A percentile compares a stretch with the other conserved stretches of the same genome.
These are phyloP conservation scores for Gyrodon lividus DNA, from an alignment of 768 basidiomycete genomes.

Conservation along the genomic window DNA sequence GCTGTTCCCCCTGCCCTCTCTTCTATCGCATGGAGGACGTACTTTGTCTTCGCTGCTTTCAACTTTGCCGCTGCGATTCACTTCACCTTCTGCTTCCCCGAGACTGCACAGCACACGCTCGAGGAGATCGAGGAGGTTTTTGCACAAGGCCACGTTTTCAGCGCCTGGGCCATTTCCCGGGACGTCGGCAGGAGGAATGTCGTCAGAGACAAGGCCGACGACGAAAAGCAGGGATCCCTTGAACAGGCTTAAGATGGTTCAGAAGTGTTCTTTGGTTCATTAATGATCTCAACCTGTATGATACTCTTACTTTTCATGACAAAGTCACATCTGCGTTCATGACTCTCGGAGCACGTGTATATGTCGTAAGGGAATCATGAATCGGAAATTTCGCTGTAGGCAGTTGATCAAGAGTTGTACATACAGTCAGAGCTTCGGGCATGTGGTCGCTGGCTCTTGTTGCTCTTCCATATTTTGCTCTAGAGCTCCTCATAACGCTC, in stretches of 20 bases:
- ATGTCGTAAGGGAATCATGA: too few relatives aligned
- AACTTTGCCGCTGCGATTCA: conserved; percentile 72
- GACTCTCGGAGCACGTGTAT: too few relatives aligned
- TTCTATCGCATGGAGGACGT: conserved; percentile 70
- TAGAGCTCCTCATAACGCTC: background rate
- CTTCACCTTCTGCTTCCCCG: conserved; percentile 78
- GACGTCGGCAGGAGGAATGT: conserved; percentile 64
- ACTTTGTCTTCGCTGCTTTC: conserved; percentile 78
- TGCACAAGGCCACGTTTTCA: conserved; percentile 62
- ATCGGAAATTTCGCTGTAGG: too few relatives aligned
- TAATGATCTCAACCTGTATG: background rate
- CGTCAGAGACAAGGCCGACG: conserved; percentile 16
- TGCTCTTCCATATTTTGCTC: background rate
- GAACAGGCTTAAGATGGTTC: conserved; percentile 4
- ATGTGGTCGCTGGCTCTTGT: background rate
- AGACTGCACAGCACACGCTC: conserved; percentile 68
- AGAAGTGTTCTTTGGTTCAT: background rate
- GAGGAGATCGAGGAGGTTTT: conserved; percentile 84
- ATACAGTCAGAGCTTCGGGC: too few relatives aligned
- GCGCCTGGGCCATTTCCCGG: conserved; percentile 67
- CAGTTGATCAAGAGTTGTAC: too few relatives aligned
- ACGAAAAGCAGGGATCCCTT: conserved; percentile 8
- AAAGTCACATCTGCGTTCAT: too few relatives aligned
- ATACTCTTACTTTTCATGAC: background rate
- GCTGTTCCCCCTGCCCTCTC: conserved; percentile 71